Conservation (phyloP, 345 rosid species). For the Ricinus communis region DNA sequence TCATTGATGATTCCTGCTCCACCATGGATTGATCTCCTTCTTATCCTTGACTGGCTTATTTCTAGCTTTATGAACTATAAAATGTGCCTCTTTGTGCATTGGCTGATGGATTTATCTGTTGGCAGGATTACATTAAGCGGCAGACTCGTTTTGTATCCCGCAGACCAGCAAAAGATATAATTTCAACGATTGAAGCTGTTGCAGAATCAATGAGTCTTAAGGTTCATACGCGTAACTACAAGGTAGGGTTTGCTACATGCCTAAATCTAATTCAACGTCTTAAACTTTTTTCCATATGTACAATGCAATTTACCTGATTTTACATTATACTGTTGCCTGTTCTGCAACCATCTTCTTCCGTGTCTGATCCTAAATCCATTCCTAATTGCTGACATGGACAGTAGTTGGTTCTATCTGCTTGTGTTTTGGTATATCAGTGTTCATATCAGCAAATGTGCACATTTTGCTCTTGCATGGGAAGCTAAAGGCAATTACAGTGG, state of each 20-base stretch:
- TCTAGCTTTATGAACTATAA: background rate
- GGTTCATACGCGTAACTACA: constrained; percentile 69
- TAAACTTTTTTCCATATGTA: too few species aligned
- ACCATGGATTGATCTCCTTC: background rate
- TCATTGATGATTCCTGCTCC: too few species aligned
- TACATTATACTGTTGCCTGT: too few species aligned
- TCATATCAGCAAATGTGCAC: background rate
- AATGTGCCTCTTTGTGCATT: background rate
- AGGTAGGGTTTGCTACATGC: constrained; percentile 44
- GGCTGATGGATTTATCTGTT: constrained; percentile 6
- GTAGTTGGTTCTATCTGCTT: background rate
- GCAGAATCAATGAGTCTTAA: constrained; percentile 62
- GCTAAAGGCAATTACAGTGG: background rate
- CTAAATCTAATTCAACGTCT: background rate
- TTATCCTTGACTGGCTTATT: background rate
- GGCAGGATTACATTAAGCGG: constrained; percentile 70
- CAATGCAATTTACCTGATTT: background rate
- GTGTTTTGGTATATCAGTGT: background rate
- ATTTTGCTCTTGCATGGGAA: background rate
- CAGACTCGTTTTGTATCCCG: constrained; percentile 90
- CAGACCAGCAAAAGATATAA: constrained; percentile 60
- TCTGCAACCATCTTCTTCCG: too few species aligned
- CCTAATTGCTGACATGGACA: background rate
- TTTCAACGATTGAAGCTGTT: constrained; percentile 66
- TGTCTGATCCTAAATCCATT: constrained; percentile 1